Percentiles rank a stretch among this genome's conserved stretches.
These are phyloP conservation scores for Penicillium sp. DNA, from an alignment of 2,329 filamentous ascomycete species.

Conservation along the genomic window DNA sequence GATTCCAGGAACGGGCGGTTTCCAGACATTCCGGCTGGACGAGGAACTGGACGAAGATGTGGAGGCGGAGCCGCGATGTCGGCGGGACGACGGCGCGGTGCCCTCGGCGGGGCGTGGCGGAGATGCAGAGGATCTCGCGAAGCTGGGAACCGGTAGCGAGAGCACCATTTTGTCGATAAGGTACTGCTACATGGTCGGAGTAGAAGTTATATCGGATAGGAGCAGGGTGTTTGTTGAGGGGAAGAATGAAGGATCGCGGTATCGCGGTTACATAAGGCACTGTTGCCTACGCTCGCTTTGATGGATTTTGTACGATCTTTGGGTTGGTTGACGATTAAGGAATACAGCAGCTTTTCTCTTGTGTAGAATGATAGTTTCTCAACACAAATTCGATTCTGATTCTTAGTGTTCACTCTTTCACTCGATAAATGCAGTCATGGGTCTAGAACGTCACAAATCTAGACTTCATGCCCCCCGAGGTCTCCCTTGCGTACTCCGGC, in stretches of 20 bases:
- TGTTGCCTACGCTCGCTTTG: not conserved
- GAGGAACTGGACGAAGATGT: slow-evolving; percentile 16
- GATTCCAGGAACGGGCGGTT: slow-evolving; percentile 8
- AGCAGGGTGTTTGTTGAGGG: not conserved
- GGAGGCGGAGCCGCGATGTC: slow-evolving; percentile 15
- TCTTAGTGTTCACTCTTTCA: not conserved
- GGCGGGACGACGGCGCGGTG: slow-evolving; percentile 15
- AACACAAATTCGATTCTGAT: not conserved
- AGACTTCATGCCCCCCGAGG: not conserved
- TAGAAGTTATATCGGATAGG: not conserved
- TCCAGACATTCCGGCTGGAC: slow-evolving; percentile 13
- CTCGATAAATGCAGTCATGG: not conserved
- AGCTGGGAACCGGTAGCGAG: slow-evolving; percentile 37
- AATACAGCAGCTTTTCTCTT: not conserved
- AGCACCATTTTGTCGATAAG: slow-evolving; percentile 35
- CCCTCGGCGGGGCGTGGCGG: slow-evolving; percentile 29
- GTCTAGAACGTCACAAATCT: not conserved
- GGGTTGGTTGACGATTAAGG: not conserved
- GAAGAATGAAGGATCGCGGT: slow-evolving; percentile 3
- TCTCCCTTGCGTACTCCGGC: not conserved
- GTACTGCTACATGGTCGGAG: slow-evolving; percentile 34
- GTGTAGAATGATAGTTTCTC: not conserved
- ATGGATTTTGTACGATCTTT: not conserved
- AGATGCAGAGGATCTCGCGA: slow-evolving; percentile 31
- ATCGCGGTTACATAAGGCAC: slow-evolving; percentile 7